Conservation (phyloP, 1,139 yeast species). For the Geotrichum restrictum region DNA sequence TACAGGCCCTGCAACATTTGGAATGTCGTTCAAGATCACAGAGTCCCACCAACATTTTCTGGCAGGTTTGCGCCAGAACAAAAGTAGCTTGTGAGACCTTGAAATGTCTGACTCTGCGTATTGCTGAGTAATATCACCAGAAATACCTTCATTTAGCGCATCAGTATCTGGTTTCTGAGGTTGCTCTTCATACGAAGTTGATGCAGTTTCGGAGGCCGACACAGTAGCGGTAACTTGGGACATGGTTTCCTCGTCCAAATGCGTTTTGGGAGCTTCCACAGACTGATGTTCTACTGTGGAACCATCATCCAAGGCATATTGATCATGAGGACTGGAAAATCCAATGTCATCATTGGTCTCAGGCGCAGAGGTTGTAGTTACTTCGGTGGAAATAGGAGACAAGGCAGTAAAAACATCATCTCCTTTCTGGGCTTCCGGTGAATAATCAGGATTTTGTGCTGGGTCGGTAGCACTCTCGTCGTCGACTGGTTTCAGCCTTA, state of each 20-base stretch:
- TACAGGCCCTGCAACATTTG: conserved; percentile 42
- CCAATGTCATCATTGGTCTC: neutral
- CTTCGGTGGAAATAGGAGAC: neutral
- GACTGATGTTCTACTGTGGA: neutral
- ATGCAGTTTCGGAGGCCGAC: too few relatives aligned
- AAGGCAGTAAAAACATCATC: neutral
- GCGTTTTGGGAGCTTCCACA: too few relatives aligned
- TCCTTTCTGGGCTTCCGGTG: neutral
- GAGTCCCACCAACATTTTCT: conserved; percentile 98
- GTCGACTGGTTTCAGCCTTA: conserved; percentile 45
- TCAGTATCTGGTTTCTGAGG: neutral
- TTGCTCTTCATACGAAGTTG: neutral
- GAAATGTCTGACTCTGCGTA: conserved; percentile 34
- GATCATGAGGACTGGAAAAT: neutral
- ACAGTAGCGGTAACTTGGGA: too few relatives aligned
- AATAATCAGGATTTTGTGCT: neutral
- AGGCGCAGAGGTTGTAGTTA: neutral
- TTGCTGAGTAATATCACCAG: neutral
- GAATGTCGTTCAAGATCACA: conserved; percentile 45
- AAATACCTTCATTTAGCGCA: neutral
- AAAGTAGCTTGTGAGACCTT: conserved; percentile 66
- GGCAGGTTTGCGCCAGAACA: conserved; percentile 98
- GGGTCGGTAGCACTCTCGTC: conserved; percentile 2
- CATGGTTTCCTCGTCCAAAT: too few relatives aligned
- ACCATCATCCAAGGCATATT: neutral